Evolutionary conservation across 148 eudicot species (phyloP), one percentile per base, ranked within the genome.

Genomic region (Fallopia convolvulus): DNA sequence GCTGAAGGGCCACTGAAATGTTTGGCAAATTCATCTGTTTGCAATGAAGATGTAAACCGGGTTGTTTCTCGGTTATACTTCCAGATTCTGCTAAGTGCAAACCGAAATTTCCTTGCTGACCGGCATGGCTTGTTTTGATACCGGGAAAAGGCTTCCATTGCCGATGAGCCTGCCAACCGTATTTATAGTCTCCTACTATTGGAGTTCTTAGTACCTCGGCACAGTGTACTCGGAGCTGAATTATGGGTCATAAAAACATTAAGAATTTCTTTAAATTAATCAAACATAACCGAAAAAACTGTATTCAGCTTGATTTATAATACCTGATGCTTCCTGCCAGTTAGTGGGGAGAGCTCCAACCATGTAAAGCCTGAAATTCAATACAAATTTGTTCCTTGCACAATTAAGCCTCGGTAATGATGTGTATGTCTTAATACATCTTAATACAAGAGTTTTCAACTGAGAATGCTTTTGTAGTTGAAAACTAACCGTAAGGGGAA

Each of bases 291-390:
- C 0, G 33, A 63, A 21, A 63, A 63, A 36, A 36, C n/a, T 63
- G 39, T 63, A 23, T 20, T 23, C 60, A 17, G 3, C 56, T 39
- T 58, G 18, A 52, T 26, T 58, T 42, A 56, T 86, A 95, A 56
- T 86, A 95, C 99, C 97, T 95, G 99, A 79, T 95, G 97, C 80
- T 95, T 95, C 85, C 99, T 85, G 80, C 99, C 99, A 33, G 99
- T 95, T 26, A 88, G 83, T 50, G 99, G 97, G 56, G 84, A 83
- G 65, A 95, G 87, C 84, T 95, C 97, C 78, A 95, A 71, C 99
- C 97, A 95, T 46, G 97, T 82, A 75, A 76, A 91, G 68, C 97
- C 99, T 95, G 94, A 80, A 80, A 74, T 33, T 36, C 30, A 58
- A 10, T 20, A 58, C 11, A 21, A 20, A 20, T 20, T 58, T 58